Percentiles rank a stretch among this genome's conserved stretches.
Conservation (phyloP, 805 yeast genomes). For the Ogataea siamensis region DNA sequence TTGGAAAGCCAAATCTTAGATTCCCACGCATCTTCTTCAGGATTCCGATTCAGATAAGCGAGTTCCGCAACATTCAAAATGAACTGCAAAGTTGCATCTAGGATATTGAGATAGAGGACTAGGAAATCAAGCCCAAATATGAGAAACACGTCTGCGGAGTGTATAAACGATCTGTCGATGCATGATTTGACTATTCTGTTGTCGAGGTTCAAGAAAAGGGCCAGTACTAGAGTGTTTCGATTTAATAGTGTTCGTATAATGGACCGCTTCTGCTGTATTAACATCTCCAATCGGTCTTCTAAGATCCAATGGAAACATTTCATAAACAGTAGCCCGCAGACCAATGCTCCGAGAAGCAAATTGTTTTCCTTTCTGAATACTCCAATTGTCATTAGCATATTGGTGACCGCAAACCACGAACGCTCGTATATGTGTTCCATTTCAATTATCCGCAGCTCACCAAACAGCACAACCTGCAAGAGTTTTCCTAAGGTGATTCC, state of each 20-base stretch:
- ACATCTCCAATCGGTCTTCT: constrained; percentile 44
- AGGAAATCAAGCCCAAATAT: constrained; percentile 78
- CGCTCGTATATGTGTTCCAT: constrained; percentile 69
- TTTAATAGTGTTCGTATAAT: constrained; percentile 24
- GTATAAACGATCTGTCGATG: constrained; percentile 53
- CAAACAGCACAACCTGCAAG: constrained; percentile 59
- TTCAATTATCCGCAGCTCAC: constrained; percentile 72
- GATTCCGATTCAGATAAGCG: constrained; percentile 40
- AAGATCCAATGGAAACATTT: constrained; percentile 79
- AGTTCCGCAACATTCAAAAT: constrained; percentile 57
- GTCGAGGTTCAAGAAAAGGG: constrained; percentile 49
- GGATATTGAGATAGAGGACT: constrained; percentile 53
- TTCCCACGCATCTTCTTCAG: constrained; percentile 72
- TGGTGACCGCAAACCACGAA: constrained; percentile 62
- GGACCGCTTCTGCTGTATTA: constrained; percentile 40
- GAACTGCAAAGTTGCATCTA: constrained; percentile 46
- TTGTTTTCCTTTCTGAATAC: constrained; percentile 50
- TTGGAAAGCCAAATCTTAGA: constrained; percentile 59
- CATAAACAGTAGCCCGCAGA: constrained; percentile 44
- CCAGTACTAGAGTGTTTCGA: constrained; percentile 44
- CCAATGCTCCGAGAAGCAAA: constrained; percentile 39
- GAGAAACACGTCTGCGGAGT: constrained; percentile 54
- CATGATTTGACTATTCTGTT: constrained; percentile 50
- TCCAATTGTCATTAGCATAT: constrained; percentile 55
- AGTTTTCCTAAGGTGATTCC: constrained; percentile 42